Base-by-base conservation (phyloP, 495 filamentous ascomycete genomes). In the Penicillium samsonianum region DNA sequence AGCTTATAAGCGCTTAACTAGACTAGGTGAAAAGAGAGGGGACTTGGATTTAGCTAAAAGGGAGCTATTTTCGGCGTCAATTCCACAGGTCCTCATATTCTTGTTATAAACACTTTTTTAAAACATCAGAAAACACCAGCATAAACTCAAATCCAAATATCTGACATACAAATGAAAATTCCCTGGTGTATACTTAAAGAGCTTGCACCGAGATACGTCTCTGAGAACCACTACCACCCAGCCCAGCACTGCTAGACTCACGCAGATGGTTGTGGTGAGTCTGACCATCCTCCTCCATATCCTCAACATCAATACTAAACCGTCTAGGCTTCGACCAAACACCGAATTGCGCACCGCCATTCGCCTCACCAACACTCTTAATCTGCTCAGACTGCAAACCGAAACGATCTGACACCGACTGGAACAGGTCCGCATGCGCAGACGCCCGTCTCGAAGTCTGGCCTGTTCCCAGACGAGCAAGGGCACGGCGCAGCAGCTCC, bases 401-500 rank as follows among this genome's bases (percentile, higher is more conserved):
- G 44, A 75, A 77, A 22, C 68, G 68, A 28, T 68, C 69, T 2
- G 66, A 61, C 5, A 74, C 55, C 35, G 73, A 68, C 44, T 66
- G 50, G 41, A 70, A 58, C 9, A 73, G 57, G 26, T 67, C 67
- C 2, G 61, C 65, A 23, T 70, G 69, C 3, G 67, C 63, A 2
- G 63, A 59, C 1, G 67, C 54, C 17, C 69, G 50, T 0, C 53
- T 55, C 2, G 61, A 48, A 0, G 53, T 67, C 57, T 70, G 57
- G 4, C 56, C 56, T 16, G 55, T 57, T 25, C 48, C 76, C 25
- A 67, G 64, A 22, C 67, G 77, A 55, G 60, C 53, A 54, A 74
- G 69, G 2, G 78, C 66, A 10, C 75, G 73, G 43, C 78, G 78
- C n/a, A 84, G 59, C n/a, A 83, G 65, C 46, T 80, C 75, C 22